Conservation (phyloP, 2,329 filamentous ascomycete genomes). For the Trichoderma endophyticum region DNA sequence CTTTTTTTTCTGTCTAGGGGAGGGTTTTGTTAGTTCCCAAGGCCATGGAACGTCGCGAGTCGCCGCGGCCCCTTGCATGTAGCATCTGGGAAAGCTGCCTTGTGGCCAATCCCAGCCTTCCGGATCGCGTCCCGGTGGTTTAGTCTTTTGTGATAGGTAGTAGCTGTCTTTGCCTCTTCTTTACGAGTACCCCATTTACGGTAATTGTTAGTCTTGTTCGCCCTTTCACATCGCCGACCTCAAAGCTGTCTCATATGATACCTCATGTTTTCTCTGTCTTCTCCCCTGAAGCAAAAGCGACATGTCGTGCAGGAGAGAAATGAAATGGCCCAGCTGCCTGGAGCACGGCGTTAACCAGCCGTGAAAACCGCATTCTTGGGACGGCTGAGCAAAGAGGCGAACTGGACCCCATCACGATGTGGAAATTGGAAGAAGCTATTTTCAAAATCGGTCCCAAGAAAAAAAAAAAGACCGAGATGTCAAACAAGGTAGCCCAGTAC, state of each 20-base stretch:
- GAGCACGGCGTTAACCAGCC: not conserved
- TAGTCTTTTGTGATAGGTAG: not conserved
- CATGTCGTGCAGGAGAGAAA: not conserved
- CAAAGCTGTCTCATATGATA: not conserved
- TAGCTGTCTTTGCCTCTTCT: not conserved
- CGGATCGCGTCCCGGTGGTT: not conserved
- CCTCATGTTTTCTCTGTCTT: not conserved
- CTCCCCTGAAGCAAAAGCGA: not conserved
- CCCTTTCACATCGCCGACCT: not conserved
- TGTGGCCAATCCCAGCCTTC: not conserved
- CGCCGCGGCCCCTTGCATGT: not conserved
- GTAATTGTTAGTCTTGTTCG: not conserved
- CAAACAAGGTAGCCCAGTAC: not conserved
- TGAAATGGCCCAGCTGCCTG: not conserved
- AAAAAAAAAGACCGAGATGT: not conserved
- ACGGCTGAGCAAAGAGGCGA: not conserved
- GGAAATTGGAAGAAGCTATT: not conserved
- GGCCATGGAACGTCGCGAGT: slow-evolving; percentile 2
- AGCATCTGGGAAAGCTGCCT: not conserved
- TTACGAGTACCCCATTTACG: not conserved
- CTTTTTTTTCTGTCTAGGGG: not conserved
- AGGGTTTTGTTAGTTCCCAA: not conserved
- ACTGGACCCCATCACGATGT: not conserved
- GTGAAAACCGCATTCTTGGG: not conserved
- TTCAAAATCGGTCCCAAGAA: not conserved